A percentile compares a stretch with the other conserved stretches of the same genome.
Evolutionary conservation across 495 filamentous ascomycete species (phyloP).

Genomic region (Aspergillus panamensis): DNA sequence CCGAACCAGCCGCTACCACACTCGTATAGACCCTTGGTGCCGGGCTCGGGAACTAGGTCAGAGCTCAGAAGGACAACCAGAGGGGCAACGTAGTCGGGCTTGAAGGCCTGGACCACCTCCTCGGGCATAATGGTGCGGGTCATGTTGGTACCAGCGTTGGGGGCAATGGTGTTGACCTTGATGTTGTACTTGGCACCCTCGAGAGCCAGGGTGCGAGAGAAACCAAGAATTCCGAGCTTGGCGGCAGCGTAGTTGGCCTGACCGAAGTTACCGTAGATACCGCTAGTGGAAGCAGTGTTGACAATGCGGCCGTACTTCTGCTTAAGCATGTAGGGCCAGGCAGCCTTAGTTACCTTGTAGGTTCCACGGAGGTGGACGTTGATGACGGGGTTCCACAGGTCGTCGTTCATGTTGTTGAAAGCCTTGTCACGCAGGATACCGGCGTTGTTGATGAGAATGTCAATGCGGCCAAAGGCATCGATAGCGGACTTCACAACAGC

Average conservation of each 20-base stretch:
- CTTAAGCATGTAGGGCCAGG: slow-evolving; percentile 97
- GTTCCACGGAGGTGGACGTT: slow-evolving; percentile 92
- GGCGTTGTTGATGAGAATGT: slow-evolving; percentile 95
- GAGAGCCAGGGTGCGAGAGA: slow-evolving; percentile 86
- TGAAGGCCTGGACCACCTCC: slow-evolving; percentile 98
- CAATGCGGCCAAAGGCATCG: slow-evolving; percentile 89
- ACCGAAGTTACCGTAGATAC: slow-evolving; percentile 98
- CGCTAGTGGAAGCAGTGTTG: slow-evolving; percentile 94
- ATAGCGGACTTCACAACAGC: slow-evolving; percentile 89
- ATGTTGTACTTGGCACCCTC: slow-evolving; percentile 99
- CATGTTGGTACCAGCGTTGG: slow-evolving; percentile 96
- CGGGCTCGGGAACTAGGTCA: slow-evolving; percentile 78
- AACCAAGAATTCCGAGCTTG: slow-evolving; percentile 92
- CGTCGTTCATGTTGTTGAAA: slow-evolving; percentile 96
- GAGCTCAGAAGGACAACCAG: slow-evolving; percentile 84
- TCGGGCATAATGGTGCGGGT: slow-evolving; percentile 93
- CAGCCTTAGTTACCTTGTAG: slow-evolving; percentile 95
- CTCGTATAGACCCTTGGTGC: slow-evolving; percentile 91
- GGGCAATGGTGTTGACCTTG: slow-evolving; percentile 95
- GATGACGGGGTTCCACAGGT: slow-evolving; percentile 87
- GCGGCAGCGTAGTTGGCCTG: slow-evolving; percentile 97
- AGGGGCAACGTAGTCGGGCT: slow-evolving; percentile 97
- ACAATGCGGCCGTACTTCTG: slow-evolving; percentile 97
- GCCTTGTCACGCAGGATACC: slow-evolving; percentile 98
- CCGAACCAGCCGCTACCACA: slow-evolving; percentile 93